Base-by-base conservation (phyloP, 192 early-diverging fungal species). In the Coemansia sp. region DNA sequence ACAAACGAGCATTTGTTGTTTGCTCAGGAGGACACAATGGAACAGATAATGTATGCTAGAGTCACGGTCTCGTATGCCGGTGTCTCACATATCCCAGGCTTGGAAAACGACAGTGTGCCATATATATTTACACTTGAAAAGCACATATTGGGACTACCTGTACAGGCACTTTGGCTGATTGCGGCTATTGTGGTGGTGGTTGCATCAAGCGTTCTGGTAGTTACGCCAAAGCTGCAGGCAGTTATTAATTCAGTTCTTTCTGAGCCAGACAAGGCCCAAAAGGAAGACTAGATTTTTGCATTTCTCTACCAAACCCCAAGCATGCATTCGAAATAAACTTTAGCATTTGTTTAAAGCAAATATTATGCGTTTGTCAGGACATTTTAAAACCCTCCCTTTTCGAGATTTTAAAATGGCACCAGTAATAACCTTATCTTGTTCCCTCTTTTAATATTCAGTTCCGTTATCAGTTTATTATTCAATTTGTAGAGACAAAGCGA, bases 41-140 rank as follows among this genome's bases (percentile, higher is more conserved):
- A 19, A 5, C 5, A 10, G 24, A 23, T 43, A 14, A 67, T 71
- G 69, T 68, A 68, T 41, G 65, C 72, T 15, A 74, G 25, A 19
- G 63, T 80, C 23, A 69, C 61, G 7, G 72, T 63, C 0, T 35
- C 39, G 11, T 72, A 80, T 47, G 35, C 68, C 3, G 77, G 77
- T 17, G 32, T 68, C 4, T 80, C 77, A 12, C 27, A 47, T 38
- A 29, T 64, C 10, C 22, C 62, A 2, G 59, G 59, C 2, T 24
- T 74, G 49, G 65, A 74, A 45, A 60, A 74, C 27, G 27, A 45
- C 8, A 55, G 23, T 8, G 50, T 71, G 3, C 60, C 59, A 19
- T 80, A 74, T 52, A 67, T 49, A 6, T 59, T 80, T 38, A 69
- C 54, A 1, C 50, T 80, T 22, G 77, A 80, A 19, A 68, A 65